These are phyloP conservation scores for Ramalina peruviana DNA, from an alignment of 495 filamentous ascomycete species.

Conservation along the genomic window DNA sequence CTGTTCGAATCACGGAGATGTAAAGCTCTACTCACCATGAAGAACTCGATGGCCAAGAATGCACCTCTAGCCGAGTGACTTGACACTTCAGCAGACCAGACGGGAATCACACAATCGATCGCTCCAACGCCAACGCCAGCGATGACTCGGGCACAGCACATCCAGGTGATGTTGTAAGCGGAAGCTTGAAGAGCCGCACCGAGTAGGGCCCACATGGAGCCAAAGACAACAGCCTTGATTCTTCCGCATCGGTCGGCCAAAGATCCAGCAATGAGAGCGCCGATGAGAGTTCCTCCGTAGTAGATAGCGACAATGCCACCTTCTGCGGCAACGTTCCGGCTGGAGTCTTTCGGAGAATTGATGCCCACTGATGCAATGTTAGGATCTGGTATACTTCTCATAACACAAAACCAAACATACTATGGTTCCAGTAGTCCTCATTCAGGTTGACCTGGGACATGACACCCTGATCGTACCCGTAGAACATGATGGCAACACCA, in stretches of 20 bases:
- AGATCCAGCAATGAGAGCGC: conserved; percentile 37
- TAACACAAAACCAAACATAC: neutral
- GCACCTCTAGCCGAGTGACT: conserved; percentile 54
- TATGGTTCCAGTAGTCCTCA: conserved; percentile 21
- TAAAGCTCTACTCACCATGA: conserved; percentile 24
- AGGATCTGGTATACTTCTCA: neutral
- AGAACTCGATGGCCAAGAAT: conserved; percentile 58
- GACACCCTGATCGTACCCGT: conserved; percentile 25
- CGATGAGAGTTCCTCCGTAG: conserved; percentile 41
- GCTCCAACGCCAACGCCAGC: conserved; percentile 43
- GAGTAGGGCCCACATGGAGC: conserved; percentile 37
- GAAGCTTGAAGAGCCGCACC: conserved; percentile 40
- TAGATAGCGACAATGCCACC: conserved; percentile 41
- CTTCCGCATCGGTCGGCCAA: conserved; percentile 39
- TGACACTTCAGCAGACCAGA: conserved; percentile 41
- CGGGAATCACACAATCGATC: conserved; percentile 37
- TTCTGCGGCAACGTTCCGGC: conserved; percentile 15
- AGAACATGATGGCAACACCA: conserved; percentile 25
- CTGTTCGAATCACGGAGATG: conserved; percentile 35
- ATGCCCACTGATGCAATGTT: conserved; percentile 3
- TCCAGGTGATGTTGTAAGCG: conserved; percentile 35
- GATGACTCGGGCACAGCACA: conserved; percentile 40
- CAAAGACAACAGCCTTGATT: conserved; percentile 39
- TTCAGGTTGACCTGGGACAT: conserved; percentile 29
- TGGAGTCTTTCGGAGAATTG: conserved; percentile 7